Evolutionary conservation across 1,284 basidiomycete species (phyloP), one percentile per base, ranked within the genome.

Genomic region (Singerocomus inundabilis): DNA sequence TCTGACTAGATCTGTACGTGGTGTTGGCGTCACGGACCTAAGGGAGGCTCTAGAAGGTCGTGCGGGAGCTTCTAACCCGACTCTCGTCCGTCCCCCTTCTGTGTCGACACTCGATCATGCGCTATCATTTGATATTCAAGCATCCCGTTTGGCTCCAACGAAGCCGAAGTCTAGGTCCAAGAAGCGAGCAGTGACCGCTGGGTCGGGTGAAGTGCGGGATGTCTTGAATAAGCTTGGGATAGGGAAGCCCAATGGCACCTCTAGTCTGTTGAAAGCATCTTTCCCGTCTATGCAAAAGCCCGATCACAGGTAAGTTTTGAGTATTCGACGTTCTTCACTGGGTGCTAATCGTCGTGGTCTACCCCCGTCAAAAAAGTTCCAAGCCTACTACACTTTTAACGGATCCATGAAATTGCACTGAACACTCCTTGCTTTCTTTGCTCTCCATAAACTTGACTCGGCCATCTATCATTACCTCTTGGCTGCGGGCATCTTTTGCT

Each of bases 1-100:
- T 57, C 72, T 93, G 48, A 79, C 84, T 31, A 80, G 87, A 43
- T 87, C 87, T 5, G 78, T 81, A 8, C 78, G 84, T 55, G 84
- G 84, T 2, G 83, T 94, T 9, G 93, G 93, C 26, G 91, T 95
- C 12, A 84, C 81, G 1, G 91, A 94, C 63, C 76, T 95, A 38
- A 78, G 91, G 46, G 91, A 93, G 58, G 92, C 92, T 8, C 72
- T 95, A 3, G 90, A 91, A 71, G 88, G 88, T 16, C 81, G 88
- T 34, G 82, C 79, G 57, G 87, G 84, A 60, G 79, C 86, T 77
- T 91, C 89, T 5, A 91, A 87, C 63, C 77, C 86, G 25, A 80
- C 82, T 18, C 71, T 90, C 32, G 77, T 64, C 21, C 76, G 75
- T 16, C 77, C 83, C 10, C 79, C 85, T 21, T 90, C 88, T 12